Base-by-base conservation (phyloP, 495 filamentous ascomycete species). In the Friedmanniomyces endolithicus region DNA sequence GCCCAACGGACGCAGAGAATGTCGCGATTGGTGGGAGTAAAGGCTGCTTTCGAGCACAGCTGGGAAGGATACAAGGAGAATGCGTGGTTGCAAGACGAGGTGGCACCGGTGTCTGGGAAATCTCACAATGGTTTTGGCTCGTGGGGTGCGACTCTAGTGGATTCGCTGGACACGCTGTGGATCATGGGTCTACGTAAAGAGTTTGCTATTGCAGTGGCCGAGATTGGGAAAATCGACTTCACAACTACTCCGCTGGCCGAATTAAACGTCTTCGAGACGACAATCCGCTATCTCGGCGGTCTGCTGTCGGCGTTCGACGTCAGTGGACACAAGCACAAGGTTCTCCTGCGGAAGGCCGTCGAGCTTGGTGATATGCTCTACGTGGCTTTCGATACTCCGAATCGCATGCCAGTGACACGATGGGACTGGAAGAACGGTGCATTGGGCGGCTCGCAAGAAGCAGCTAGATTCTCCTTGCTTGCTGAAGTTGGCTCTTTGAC, bases 131-230 rank as follows among this genome's bases (percentile, higher is more conserved):
- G 70, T 6, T 83, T 84, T 68, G 78, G 74, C 45, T 81, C 80
- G 6, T 85, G 77, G 78, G 76, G 72, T 27, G 80, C 75, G 7
- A 79, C 75, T 0, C 66, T 78, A 50, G 75, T 84, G 11, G 81
- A 84, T 63, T 68, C 72, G 7, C 65, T 84, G 19, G 81, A 84
- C 67, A 78, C 79, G 6, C 67, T 84, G 2, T 71, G 79, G 64
- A 80, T 84, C 34, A 80, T 83, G 78, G 79, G 71, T 0, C 53
- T 84, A 62, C 71, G 72, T 3, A 14, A 4, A 2, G 64, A 72
- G 11, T 83, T 83, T 48, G 69, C 65, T 0, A 45, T 58, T 9
- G 79, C 83, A 60, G 66, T 65, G 56, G 67, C 69, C 0, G 79
- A 74, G n/a, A 43, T 69, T 7, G 54, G 60, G 6, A 57, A 55